These are phyloP conservation scores for Penicillium steckii DNA, from an alignment of 495 filamentous ascomycete genomes.

Conservation along the genomic window DNA sequence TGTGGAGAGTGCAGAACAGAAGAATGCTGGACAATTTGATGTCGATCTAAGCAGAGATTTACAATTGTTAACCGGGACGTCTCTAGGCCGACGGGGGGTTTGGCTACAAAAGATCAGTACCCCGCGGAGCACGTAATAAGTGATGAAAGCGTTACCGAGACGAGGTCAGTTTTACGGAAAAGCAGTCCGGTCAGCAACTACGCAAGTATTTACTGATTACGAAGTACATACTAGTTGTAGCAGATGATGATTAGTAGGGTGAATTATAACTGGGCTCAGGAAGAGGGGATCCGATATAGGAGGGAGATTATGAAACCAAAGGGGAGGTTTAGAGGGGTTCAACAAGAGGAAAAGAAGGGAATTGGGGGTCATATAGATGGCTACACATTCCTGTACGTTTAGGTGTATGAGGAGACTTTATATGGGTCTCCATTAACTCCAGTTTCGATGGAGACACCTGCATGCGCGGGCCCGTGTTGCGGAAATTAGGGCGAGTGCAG, in stretches of 20 bases:
- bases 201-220: not conserved
- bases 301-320: not conserved
- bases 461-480: not conserved
- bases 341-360: not conserved
- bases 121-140: not conserved
- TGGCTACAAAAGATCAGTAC: not conserved
- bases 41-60: not conserved
- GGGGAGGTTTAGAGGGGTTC: not conserved
- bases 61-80: not conserved
- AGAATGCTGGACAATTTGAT: too few species aligned
- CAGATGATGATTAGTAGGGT: too few species aligned
- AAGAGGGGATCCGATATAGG: slow-evolving; percentile 2
- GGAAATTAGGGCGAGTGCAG: slow-evolving; percentile 1
- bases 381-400: too few species aligned
- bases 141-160: not conserved
- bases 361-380: not conserved
- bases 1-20: too few species aligned
- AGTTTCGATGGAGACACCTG: not conserved
- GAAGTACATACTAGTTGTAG: too few species aligned
- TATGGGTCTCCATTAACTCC: not conserved
- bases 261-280: too few species aligned
- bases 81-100: not conserved
- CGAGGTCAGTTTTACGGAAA: not conserved
- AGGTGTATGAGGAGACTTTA: not conserved
- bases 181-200: not conserved